These are phyloP conservation scores for Gracilaria domingensis DNA, from an alignment of 23 red algal species.

Conservation along the genomic window DNA sequence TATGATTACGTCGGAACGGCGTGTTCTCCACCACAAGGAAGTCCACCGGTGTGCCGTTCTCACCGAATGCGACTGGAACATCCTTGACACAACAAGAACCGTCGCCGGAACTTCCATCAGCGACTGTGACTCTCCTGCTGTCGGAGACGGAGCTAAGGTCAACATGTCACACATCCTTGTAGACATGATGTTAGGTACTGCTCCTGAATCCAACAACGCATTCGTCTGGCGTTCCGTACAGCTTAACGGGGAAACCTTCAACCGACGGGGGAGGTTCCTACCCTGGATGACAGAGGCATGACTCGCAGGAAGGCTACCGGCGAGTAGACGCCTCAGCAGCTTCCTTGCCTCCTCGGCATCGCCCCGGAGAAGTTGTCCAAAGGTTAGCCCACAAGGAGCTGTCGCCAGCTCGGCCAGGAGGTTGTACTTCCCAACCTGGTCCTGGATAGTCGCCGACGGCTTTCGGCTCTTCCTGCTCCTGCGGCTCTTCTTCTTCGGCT, in stretches of 20 bases:
- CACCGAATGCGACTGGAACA: slow-evolving; percentile 9
- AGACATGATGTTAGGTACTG: slow-evolving; percentile 10
- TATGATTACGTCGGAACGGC: slow-evolving; percentile 29
- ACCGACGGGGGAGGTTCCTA: neutral
- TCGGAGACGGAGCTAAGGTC: neutral
- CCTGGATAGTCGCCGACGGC: too few relatives aligned
- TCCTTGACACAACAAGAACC: neutral
- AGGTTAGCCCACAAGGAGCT: too few relatives aligned
- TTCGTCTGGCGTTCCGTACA: neutral
- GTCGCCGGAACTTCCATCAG: neutral
- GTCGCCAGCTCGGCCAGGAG: too few relatives aligned
- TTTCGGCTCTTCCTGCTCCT: neutral
- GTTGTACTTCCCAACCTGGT: too few relatives aligned
- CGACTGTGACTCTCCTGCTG: slow-evolving; percentile 11
- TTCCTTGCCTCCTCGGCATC: too few relatives aligned
- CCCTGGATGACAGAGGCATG: too few relatives aligned
- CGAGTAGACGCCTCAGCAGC: too few relatives aligned
- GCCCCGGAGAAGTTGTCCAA: too few relatives aligned
- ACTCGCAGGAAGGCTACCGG: too few relatives aligned
- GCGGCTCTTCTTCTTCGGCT: neutral
- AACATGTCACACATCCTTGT: neutral
- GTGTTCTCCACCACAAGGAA: slow-evolving; percentile 8
- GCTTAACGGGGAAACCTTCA: neutral
- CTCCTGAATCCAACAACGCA: slow-evolving; percentile 35
- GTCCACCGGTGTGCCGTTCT: neutral